phyloP scores from a whole-genome alignment of 768 basidiomycete species.

The Boletus barrowsii region DNA sequence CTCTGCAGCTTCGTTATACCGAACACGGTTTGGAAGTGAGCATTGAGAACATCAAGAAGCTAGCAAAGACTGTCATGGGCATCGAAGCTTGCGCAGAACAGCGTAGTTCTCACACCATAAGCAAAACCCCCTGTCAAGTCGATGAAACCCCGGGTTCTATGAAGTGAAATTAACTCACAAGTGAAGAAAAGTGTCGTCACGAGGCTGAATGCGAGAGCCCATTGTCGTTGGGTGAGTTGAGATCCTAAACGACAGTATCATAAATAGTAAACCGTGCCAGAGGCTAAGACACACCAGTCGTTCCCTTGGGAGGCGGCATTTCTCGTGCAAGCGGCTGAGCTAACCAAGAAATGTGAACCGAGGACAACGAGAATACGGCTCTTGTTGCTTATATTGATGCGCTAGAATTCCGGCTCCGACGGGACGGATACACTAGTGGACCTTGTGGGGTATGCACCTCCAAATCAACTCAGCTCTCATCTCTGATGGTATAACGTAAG shows the following conservation, averaged over 20 bases:
- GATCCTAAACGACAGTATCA: slow-evolving; percentile 21
- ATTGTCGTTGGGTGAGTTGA: slow-evolving; percentile 44
- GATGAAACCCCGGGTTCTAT: background rate
- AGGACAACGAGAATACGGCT: background rate
- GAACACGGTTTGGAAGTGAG: slow-evolving; percentile 73
- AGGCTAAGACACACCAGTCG: slow-evolving; percentile 35
- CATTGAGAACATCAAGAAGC: slow-evolving; percentile 66
- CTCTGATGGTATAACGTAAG: background rate
- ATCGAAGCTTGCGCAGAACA: background rate
- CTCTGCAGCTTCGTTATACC: slow-evolving; percentile 67
- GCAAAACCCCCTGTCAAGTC: slow-evolving; percentile 57
- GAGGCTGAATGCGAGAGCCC: slow-evolving; percentile 59
- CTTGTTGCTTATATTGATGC: slow-evolving; percentile 13
- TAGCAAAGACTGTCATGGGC: slow-evolving; percentile 29
- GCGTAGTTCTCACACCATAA: slow-evolving; percentile 48
- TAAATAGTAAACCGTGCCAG: background rate
- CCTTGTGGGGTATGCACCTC: background rate
- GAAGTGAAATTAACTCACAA: slow-evolving; percentile 37
- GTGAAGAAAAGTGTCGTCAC: slow-evolving; percentile 78
- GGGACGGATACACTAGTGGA: background rate
- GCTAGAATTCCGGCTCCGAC: slow-evolving; percentile 1
- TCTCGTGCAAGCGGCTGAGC: background rate
- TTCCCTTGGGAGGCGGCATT: slow-evolving; percentile 40
- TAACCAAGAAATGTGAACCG: slow-evolving; percentile 1
- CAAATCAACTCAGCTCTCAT: no score